phyloP scores from a whole-genome alignment of 768 basidiomycete species.

The Ephemerocybe angulata region DNA sequence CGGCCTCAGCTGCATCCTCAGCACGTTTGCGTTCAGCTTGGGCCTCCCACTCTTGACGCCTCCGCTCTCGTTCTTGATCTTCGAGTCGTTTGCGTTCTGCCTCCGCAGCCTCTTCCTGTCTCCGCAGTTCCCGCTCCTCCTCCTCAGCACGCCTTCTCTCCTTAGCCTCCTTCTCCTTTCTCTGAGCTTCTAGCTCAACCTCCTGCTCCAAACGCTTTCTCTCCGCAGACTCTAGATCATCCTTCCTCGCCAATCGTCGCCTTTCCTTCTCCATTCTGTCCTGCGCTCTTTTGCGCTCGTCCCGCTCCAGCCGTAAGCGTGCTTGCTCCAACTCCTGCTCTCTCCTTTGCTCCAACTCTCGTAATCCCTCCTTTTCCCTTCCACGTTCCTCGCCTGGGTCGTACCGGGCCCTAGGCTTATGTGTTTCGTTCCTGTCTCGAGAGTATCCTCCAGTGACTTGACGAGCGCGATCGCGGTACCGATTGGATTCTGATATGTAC shows the following conservation, averaged over 20 bases:
- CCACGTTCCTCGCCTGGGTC: conserved; percentile 2
- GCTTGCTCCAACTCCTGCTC: conserved; percentile 17
- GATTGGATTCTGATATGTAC: not conserved
- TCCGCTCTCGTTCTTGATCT: conserved; percentile 5
- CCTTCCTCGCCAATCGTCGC: conserved; percentile 9
- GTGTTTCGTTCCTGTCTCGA: not conserved
- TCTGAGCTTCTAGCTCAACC: conserved; percentile 15
- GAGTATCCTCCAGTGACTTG: not conserved
- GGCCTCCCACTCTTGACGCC: too few species aligned
- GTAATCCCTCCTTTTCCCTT: conserved; percentile 1
- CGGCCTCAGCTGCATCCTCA: too few species aligned
- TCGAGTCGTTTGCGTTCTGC: not conserved
- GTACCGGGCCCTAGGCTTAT: not conserved
- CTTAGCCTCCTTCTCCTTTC: not conserved
- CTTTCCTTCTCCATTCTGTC: conserved; percentile 6
- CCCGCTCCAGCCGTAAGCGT: conserved; percentile 10
- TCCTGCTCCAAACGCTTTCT: conserved; percentile 10
- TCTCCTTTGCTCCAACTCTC: conserved; percentile 15
- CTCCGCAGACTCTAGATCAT: not conserved
- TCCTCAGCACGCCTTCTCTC: conserved; percentile 8
- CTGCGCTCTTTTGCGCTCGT: conserved; percentile 16
- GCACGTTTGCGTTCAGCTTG: conserved; percentile 13
- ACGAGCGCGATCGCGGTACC: not conserved
- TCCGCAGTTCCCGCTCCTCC: conserved; percentile 15
- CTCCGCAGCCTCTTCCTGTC: conserved; percentile 4